These are phyloP conservation scores for Lachancea sp. DNA, from an alignment of 805 yeast species.

Conservation along the genomic window DNA sequence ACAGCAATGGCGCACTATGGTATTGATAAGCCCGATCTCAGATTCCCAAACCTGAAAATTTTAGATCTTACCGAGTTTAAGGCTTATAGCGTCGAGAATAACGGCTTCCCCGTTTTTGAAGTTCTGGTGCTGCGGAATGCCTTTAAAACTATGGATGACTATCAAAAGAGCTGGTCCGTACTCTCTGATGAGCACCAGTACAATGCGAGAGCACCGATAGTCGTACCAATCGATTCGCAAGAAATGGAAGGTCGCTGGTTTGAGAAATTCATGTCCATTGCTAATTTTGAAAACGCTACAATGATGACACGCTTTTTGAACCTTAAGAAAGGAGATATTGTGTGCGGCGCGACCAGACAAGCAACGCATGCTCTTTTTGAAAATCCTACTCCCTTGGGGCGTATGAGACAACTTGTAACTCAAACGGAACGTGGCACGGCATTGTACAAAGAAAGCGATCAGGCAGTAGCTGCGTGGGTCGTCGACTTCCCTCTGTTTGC, in stretches of 20 bases:
- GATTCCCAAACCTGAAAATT: slow-evolving; percentile 50
- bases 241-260: slow-evolving; percentile 42
- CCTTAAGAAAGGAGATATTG: slow-evolving; percentile 59
- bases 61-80: slow-evolving; percentile 41
- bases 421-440: slow-evolving; percentile 40
- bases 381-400: slow-evolving; percentile 92
- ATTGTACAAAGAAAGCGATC: slow-evolving; percentile 15
- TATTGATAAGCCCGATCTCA: slow-evolving; percentile 89
- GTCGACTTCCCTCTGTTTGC: slow-evolving; percentile 88
- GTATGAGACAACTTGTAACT: slow-evolving; percentile 69
- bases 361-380: slow-evolving; percentile 59
- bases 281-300: slow-evolving; percentile 30
- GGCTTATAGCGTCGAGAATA: slow-evolving; percentile 30
- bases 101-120: slow-evolving; percentile 65
- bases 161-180: slow-evolving; percentile 31
- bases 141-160: slow-evolving; percentile 27
- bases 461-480: slow-evolving; percentile 68
- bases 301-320: slow-evolving; percentile 33
- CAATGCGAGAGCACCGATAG: slow-evolving; percentile 50
- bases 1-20: slow-evolving; percentile 75
- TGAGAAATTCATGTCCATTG: slow-evolving; percentile 27
- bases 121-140: slow-evolving; percentile 57
- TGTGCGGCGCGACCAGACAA: slow-evolving; percentile 72
- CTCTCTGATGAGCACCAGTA: slow-evolving; percentile 42
- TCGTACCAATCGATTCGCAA: slow-evolving; percentile 44